Evolutionary conservation across 345 rosid species (phyloP).

Genomic region (Erucastrum elatum): DNA sequence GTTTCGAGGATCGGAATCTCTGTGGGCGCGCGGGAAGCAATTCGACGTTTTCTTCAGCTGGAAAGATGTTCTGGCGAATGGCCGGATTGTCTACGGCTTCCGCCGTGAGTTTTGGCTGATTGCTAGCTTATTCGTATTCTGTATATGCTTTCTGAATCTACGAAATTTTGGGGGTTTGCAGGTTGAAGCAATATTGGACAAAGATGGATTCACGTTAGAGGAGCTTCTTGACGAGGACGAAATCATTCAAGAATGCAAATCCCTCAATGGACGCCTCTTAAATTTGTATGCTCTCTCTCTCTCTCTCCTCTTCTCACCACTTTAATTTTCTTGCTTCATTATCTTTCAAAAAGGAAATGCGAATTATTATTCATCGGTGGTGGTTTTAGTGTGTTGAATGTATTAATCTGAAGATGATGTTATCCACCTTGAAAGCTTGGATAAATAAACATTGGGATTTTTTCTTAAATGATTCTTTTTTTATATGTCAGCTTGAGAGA

Average conservation of each 20-base stretch:
- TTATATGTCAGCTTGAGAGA: conserved; percentile 68
- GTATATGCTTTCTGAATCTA: not conserved
- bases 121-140: not conserved
- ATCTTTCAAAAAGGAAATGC: too few relatives aligned
- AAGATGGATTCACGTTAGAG: conserved; percentile 78
- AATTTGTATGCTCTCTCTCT: conserved; percentile 67
- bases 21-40: conserved; percentile 13
- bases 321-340: too few relatives aligned
- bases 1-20: conserved; percentile 54
- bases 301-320: too few relatives aligned
- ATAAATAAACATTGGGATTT: not conserved
- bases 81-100: conserved; percentile 90
- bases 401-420: conserved; percentile 8
- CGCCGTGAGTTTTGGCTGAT: conserved; percentile 57
- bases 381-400: not conserved
- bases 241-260: conserved; percentile 97
- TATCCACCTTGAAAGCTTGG: conserved; percentile 8
- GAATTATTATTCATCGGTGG: not conserved
- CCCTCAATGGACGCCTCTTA: conserved; percentile 80
- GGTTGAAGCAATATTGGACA: conserved; percentile 93
- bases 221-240: conserved; percentile 98
- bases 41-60: conserved; percentile 26
- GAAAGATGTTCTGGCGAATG: conserved; percentile 95
- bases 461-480: not conserved
- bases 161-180: conserved; percentile 32